Base-by-base conservation (phyloP, 148 eudicot genomes). In the Camellia sinensis region DNA sequence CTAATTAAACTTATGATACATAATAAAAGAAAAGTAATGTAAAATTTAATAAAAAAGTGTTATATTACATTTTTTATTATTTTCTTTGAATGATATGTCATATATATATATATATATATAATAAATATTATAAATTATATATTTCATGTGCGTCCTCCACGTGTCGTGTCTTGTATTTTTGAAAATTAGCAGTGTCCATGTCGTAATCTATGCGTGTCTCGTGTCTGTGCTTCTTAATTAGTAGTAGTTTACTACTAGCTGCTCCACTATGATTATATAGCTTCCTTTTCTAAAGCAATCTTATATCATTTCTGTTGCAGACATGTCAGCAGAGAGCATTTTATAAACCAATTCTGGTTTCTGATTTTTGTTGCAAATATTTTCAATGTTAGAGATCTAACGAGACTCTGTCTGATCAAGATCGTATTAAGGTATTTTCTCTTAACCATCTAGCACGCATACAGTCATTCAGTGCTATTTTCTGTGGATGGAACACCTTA, bases 291-390 rank as follows among this genome's bases (percentile, higher is more conserved):
- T 50, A 10, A 12, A 10, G 4, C 1, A 4, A n/a, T 43, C 18
- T 3, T 71, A 10, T 72, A n/a, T 48, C 6, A n/a, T 72, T 48
- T 19, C 19, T 70, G 37, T 74, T 80, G 75, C 78, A 96, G 99
- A 96, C 90, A 82, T 85, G 64, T 91, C 98, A 12, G 97, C 98
- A n/a, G 2, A 83, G 92, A 62, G 92, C 94, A 1, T 93, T 96
- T 73, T 91, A 81, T 75, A 88, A 86, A 37, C 86, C 95, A 3
- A 50, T 88, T 12, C 12, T 77, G 56, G 93, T 90, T 3, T 62
- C 83, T 43, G 88, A 92, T 0, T 96, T n/a, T 82, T 83, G 78
- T 91, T 70, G 56, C 67, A 18, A 76, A 84, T 74, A 73, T 71
- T 78, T 62, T 85, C 17, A 86, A 80, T 60, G 1, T 85, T 53